phyloP scores from a whole-genome alignment of 805 yeast species.

The Candida silvicultrix region DNA sequence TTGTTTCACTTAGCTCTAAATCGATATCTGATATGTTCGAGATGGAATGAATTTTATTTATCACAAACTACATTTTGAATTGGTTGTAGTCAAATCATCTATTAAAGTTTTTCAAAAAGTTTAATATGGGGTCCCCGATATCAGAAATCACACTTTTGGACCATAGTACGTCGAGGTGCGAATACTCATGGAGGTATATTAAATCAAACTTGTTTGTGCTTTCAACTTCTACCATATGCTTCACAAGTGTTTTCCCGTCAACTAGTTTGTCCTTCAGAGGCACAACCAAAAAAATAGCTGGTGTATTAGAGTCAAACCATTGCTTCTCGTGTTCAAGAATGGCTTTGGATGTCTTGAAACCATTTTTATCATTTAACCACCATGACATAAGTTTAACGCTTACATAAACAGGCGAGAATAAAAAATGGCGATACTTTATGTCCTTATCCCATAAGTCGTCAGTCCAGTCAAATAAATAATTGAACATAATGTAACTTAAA shows the following conservation, averaged over 20 bases:
- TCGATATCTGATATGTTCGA: too few species aligned
- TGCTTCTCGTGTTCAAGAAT: conserved; percentile 44
- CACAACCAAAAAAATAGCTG: conserved; percentile 59
- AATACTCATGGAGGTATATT: conserved; percentile 49
- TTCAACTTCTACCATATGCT: conserved; percentile 62
- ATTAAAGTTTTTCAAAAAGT: conserved; percentile 20
- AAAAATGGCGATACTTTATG: conserved; percentile 66
- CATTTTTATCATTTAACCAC: conserved; percentile 68
- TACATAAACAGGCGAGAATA: conserved; percentile 82
- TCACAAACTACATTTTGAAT: too few species aligned
- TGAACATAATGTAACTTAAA: conserved; percentile 76
- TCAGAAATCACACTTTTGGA: conserved; percentile 66
- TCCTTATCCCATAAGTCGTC: conserved; percentile 68
- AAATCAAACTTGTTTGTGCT: conserved; percentile 23
- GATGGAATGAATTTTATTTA: too few species aligned
- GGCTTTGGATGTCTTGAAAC: conserved; percentile 29
- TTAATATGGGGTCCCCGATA: conserved; percentile 47
- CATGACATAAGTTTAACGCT: conserved; percentile 81
- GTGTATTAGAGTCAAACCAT: conserved; percentile 49
- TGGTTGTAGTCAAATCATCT: too few species aligned
- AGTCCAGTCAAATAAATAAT: conserved; percentile 83
- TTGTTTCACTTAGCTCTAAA: too few species aligned
- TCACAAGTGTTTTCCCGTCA: conserved; percentile 59
- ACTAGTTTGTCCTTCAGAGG: conserved; percentile 76
- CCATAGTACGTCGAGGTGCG: conserved; percentile 93